Evolutionary conservation across 768 basidiomycete species (phyloP), one percentile per base, ranked within the genome.

Genomic region (Floccularia luteovirens): DNA sequence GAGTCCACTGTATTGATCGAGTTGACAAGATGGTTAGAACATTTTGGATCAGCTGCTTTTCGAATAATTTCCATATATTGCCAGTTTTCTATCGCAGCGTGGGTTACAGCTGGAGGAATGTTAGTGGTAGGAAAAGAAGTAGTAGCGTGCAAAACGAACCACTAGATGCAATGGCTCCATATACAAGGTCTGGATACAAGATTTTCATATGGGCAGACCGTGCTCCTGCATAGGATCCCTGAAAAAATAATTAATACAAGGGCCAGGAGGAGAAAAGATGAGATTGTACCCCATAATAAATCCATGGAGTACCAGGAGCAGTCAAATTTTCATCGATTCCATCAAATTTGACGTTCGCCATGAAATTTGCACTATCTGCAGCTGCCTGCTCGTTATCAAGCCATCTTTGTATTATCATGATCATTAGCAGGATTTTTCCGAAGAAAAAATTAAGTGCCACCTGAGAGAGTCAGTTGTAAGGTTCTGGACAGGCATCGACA

Each of bases 171-270:
- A 96, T 91, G 1, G 88, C 82, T 16, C 90, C 92, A 58, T 72
- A 91, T 3, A 90, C 84, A n/a, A 93, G 66, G 23, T 91, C 78
- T 0, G 91, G 90, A 52, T 90, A 92, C 19, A 92, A 69, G 23
- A 89, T 63, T 40, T 75, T 78, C 84, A 94, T 90, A 52, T 94
- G 89, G 0, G 93, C 93, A 0, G 91, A 82, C 10, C 92, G 80
- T 5, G 92, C 93, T 44, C 93, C 93, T 7, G 91, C 91, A 49
- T 94, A 94, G 1, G 88, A 91, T 5, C 87, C 85, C 82, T 84
- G 48, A 3, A 28, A 46, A 10, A 33, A n/a, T 22, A 35, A 47
- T 24, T 46, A 35, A 13, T 38, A 41, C 24, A n/a, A n/a, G 38
- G 16, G n/a, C 23, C 10, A 20, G n/a, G n/a, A 31, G 10, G 16